phyloP scores from a whole-genome alignment of 2,329 filamentous ascomycete species.

The Stemphylium vesicarium region DNA sequence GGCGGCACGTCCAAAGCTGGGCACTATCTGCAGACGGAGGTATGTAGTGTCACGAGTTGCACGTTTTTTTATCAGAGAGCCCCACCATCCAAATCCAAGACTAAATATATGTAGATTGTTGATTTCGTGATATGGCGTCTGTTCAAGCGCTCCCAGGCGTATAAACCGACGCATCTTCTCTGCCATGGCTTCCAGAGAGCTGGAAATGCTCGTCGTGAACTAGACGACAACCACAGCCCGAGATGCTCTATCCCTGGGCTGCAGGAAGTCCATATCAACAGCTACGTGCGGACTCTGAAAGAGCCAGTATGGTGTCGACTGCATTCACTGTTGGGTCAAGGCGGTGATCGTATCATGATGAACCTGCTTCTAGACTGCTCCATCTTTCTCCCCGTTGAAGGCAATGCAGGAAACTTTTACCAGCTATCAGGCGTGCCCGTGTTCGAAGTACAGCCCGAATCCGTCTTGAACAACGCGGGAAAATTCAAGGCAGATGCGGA shows the following conservation, averaged over 20 bases:
- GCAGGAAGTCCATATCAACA: slow-evolving; percentile 69
- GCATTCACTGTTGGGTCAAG: slow-evolving; percentile 73
- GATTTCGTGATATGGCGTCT: slow-evolving; percentile 71
- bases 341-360: slow-evolving; percentile 78
- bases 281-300: slow-evolving; percentile 72
- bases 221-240: slow-evolving; percentile 41
- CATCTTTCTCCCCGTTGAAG: slow-evolving; percentile 70
- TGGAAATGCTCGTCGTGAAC: slow-evolving; percentile 32
- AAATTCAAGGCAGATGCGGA: neutral
- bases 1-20: slow-evolving; percentile 40
- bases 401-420: slow-evolving; percentile 69
- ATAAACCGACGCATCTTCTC: slow-evolving; percentile 74
- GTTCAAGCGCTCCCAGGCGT: slow-evolving; percentile 65
- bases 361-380: slow-evolving; percentile 78
- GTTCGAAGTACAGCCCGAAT: slow-evolving; percentile 51
- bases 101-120: slow-evolving; percentile 51
- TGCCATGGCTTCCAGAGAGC: slow-evolving; percentile 79
- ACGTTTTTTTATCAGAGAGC: neutral
- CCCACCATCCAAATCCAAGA: neutral
- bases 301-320: slow-evolving; percentile 75
- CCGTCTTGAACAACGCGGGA: slow-evolving; percentile 6
- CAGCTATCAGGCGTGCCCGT: slow-evolving; percentile 77
- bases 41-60: slow-evolving; percentile 35
- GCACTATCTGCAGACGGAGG: slow-evolving; percentile 52
- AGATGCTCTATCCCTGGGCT: slow-evolving; percentile 69